Percentiles rank a stretch among this genome's conserved stretches.
These are phyloP conservation scores for Saccharomyces pastorianus DNA, from an alignment of 1,139 yeast genomes.

Conservation along the genomic window DNA sequence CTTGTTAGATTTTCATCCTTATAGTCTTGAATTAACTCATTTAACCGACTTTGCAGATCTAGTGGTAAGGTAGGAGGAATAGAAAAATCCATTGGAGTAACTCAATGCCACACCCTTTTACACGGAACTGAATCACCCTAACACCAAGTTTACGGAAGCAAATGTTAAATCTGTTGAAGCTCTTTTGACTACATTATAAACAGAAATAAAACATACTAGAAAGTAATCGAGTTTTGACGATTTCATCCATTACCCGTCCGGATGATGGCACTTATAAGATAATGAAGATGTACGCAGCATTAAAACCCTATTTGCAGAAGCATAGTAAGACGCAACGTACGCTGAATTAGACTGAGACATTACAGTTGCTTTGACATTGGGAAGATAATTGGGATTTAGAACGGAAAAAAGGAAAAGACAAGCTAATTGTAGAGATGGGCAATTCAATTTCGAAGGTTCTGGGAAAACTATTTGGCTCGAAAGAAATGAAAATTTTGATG, in stretches of 20 bases:
- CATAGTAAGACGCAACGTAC: background rate
- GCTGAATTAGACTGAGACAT: background rate
- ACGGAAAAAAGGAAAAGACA: background rate
- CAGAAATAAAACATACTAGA: background rate
- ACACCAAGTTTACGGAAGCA: background rate
- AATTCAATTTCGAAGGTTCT: slow-evolving; percentile 41
- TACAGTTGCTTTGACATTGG: background rate
- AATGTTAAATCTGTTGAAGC: background rate
- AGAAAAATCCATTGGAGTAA: slow-evolving; percentile 21
- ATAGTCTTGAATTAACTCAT: slow-evolving; percentile 42
- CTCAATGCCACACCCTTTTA: background rate
- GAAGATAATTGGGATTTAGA: background rate
- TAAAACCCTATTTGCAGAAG: background rate
- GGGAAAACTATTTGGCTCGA: slow-evolving; percentile 43
- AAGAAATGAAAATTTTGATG: slow-evolving; percentile 60
- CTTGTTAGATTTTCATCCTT: slow-evolving; percentile 60
- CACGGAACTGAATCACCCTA: background rate
- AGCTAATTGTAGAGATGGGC: slow-evolving; percentile 34
- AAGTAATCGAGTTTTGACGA: background rate
- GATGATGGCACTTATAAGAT: background rate
- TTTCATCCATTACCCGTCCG: background rate
- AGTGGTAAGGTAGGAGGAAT: slow-evolving; percentile 27
- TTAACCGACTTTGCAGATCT: slow-evolving; percentile 30
- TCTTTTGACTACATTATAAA: background rate
- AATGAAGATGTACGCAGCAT: background rate